Evolutionary conservation across 495 filamentous ascomycete species (phyloP), one percentile per base, ranked within the genome.

Genomic region (Oleoguttula mirabilis): DNA sequence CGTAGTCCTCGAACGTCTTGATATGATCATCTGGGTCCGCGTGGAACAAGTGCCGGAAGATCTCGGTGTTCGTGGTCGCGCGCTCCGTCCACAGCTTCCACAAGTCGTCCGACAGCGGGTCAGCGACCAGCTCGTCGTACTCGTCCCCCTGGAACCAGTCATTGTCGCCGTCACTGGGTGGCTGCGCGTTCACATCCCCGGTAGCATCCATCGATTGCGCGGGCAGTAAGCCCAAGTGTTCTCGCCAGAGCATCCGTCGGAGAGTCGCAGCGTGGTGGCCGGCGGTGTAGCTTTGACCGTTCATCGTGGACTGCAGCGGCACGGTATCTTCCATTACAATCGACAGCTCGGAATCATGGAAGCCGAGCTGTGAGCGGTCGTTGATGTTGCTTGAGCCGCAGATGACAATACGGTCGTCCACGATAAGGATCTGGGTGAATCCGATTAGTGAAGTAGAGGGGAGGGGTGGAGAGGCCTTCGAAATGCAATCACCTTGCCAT

Each of bases 301-400:
- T 71, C 88, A 96, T 95, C 5, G 55, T 72, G 25, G 73, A 81
- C 27, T 70, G 65, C 30, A 95, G 70, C n/a, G 65, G 66, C 15
- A 79, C 72, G 27, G 74, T 79, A 59, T 98, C 88, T 63, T 92
- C 80, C 70, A 94, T 83, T 14, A 95, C 82, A 36, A 94, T 84
- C 31, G 80, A 76, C n/a, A 98, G 67, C 61, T 98, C 90, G 43
- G 79, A 85, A 56, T 98, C 90, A 56, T 92, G 86, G 55, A 76
- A 72, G 12, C 88, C 90, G 15, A 88, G 66, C 66, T 94, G 88
- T 12, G 83, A 92, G 35, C 90, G 75, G 55, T 95, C 88, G 53
- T 98, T 95, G 59, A 98, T 75, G 59, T 98, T 95, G 30, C 82
- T 79, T 39, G 75, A 82, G 12, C 88, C 88, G 56, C 88, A 93